Evolutionary conservation across 2,329 filamentous ascomycete species (phyloP), one percentile per base, ranked within the genome.

Genomic region (Fusarium sp.): DNA sequence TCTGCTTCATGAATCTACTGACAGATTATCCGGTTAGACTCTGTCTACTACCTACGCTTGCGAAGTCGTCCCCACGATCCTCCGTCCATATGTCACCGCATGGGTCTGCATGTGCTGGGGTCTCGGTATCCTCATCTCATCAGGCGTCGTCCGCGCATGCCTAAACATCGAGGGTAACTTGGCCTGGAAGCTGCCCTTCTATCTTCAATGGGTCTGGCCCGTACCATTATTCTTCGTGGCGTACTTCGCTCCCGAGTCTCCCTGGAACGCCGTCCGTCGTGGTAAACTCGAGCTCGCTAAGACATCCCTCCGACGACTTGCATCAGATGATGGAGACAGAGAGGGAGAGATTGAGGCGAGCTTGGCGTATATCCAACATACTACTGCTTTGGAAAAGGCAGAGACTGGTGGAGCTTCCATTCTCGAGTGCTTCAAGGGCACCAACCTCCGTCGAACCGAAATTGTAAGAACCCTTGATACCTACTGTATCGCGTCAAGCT

Each of bases 51-150:
- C 84, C 0, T 87, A 88, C 67, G 85, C 85, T 0, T 84, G 82
- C 2, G 84, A 86, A 62, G 72, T 81, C 9, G 79, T 78, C 36
- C 80, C 84, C 3, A 74, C 77, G 2, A 60, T 80, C 1, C 80
- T 85, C 1, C 78, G 84, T 12, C 76, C 80, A 5, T 85, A 85
- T 33, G 78, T 86, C 3, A 85, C 83, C 0, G 81, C 80, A 0
- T 84, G 84, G 63, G 81, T 83, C 38, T 86, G 85, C 47, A 79
- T 86, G 73, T 86, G 84, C 63, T 86, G 83, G 80, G 81, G 81
- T 3, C 78, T 83, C 5, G 85, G 84, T 5, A 83, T 85, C 59
- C 74, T 85, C 24, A 78, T 86, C n/a, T 82, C 82, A 1, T 80
- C 82, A 3, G 82, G 81, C 0, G 83, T 86, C 3, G 77, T 85